phyloP scores from a whole-genome alignment of 352 stramenopile genomes.

The Pythium sukuiense region DNA sequence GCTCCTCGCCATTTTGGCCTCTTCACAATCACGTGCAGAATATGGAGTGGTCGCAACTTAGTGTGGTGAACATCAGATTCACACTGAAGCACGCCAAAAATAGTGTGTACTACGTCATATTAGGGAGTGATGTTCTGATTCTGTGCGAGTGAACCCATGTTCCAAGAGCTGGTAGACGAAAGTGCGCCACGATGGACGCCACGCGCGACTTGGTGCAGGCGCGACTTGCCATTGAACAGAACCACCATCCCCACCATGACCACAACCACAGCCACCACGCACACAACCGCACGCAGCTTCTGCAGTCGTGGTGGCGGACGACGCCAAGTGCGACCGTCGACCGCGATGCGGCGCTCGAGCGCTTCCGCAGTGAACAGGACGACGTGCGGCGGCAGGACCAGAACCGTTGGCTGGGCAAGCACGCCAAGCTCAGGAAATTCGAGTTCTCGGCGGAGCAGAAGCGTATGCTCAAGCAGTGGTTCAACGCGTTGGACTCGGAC shows the following conservation, averaged over 20 bases:
- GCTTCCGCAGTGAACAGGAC: constrained; percentile 40
- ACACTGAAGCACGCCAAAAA: neutral
- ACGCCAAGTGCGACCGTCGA: constrained; percentile 25
- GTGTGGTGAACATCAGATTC: neutral
- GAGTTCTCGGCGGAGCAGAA: constrained; percentile 76
- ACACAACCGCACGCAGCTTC: neutral
- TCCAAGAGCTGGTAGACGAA: neutral
- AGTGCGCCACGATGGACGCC: neutral
- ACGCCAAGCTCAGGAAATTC: constrained; percentile 56
- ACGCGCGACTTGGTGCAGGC: neutral
- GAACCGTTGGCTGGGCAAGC: constrained; percentile 68
- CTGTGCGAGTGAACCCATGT: constrained; percentile 4
- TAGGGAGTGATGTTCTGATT: neutral
- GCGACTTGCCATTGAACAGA: neutral
- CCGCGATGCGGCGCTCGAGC: constrained; percentile 24
- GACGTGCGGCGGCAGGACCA: constrained; percentile 61
- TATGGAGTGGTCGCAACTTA: neutral
- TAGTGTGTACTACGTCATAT: neutral
- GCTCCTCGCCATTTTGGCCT: neutral
- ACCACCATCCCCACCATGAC: neutral
- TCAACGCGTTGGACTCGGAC: constrained; percentile 68
- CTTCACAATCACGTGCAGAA: neutral
- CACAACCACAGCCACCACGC: neutral
- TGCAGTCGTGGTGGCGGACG: constrained; percentile 39
- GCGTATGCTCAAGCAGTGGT: constrained; percentile 76